Evolutionary conservation across 1,284 basidiomycete genomes (phyloP).

Genomic region (Rhodotorula sp.): DNA sequence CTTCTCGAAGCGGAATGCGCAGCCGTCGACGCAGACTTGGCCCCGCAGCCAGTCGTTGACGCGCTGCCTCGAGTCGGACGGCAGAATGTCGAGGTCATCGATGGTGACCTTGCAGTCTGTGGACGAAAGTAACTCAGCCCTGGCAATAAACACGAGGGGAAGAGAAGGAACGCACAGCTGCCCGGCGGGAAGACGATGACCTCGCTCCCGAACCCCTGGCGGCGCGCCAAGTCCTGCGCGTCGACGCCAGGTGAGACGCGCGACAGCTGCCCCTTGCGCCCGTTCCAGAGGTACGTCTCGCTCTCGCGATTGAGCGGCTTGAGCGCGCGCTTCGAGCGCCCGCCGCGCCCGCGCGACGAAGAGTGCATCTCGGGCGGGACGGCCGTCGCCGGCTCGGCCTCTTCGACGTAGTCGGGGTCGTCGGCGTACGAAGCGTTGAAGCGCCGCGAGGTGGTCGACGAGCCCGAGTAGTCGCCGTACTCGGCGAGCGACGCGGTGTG

Average conservation of each 20-base stretch:
- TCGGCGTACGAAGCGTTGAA: not conserved
- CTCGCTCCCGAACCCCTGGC: not conserved
- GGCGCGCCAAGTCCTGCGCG: not conserved
- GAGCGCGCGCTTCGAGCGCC: not conserved
- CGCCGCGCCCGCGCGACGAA: too few relatives aligned
- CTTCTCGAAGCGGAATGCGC: constrained; percentile 26
- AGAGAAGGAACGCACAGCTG: constrained; percentile 21
- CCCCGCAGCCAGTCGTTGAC: constrained; percentile 30
- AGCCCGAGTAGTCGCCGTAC: too few relatives aligned
- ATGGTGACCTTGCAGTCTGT: constrained; percentile 28
- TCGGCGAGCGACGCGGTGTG: not conserved
- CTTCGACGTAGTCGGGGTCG: not conserved
- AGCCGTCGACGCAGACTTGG: constrained; percentile 25
- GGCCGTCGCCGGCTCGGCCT: not conserved
- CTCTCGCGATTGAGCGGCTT: constrained; percentile 17
- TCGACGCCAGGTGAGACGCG: not conserved
- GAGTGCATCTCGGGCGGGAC: constrained; percentile 3
- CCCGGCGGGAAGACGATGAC: constrained; percentile 27
- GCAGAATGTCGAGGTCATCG: constrained; percentile 32
- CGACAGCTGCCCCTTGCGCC: constrained; percentile 6
- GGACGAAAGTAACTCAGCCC: not conserved
- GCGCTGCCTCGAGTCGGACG: constrained; percentile 17
- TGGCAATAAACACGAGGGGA: too few relatives aligned
- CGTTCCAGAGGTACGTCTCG: constrained; percentile 28
- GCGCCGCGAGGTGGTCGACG: too few relatives aligned